A percentile compares a stretch with the other conserved stretches of the same genome.
Evolutionary conservation across 768 basidiomycete species (phyloP).

Genomic region (Obba rivulosa): DNA sequence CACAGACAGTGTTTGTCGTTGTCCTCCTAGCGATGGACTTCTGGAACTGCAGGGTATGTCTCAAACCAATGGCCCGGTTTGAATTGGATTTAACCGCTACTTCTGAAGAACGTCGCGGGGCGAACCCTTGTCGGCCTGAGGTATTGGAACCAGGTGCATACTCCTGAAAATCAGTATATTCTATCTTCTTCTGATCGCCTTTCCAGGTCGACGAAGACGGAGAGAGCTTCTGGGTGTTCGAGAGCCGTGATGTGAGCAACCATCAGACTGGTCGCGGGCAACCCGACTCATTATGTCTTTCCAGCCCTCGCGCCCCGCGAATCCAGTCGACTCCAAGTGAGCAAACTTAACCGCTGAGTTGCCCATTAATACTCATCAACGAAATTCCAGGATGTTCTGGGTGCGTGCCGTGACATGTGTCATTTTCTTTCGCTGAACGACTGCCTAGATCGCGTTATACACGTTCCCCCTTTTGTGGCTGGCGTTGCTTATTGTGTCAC

Average conservation of each 20-base stretch:
- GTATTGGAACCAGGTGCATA: slow-evolving; percentile 91
- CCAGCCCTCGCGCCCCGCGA: slow-evolving; percentile 84
- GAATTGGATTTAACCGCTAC: slow-evolving; percentile 3
- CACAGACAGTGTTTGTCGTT: slow-evolving; percentile 84
- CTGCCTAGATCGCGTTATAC: slow-evolving; percentile 75
- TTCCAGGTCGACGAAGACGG: slow-evolving; percentile 90
- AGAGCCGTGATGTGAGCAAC: slow-evolving; percentile 82
- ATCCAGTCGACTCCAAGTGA: slow-evolving; percentile 82
- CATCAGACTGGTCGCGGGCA: neutral
- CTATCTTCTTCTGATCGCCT: neutral
- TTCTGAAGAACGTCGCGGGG: slow-evolving; percentile 81
- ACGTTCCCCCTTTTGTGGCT: slow-evolving; percentile 86
- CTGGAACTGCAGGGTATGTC: slow-evolving; percentile 90
- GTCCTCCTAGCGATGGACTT: slow-evolving; percentile 96
- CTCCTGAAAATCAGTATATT: neutral
- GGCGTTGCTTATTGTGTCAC: slow-evolving; percentile 79
- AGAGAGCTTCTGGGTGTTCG: slow-evolving; percentile 96
- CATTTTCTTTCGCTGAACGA: neutral
- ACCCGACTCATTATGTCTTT: neutral
- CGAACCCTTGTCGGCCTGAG: slow-evolving; percentile 89
- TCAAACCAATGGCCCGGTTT: neutral
- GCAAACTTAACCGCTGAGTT: slow-evolving; percentile 18
- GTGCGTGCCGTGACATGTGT: slow-evolving; percentile 32
- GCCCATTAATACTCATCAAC: slow-evolving; percentile 3
- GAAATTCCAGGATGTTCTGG: slow-evolving; percentile 80